Evolutionary conservation across 192 early-diverging fungal species (phyloP).

Genomic region (Mortierella antarctica): DNA sequence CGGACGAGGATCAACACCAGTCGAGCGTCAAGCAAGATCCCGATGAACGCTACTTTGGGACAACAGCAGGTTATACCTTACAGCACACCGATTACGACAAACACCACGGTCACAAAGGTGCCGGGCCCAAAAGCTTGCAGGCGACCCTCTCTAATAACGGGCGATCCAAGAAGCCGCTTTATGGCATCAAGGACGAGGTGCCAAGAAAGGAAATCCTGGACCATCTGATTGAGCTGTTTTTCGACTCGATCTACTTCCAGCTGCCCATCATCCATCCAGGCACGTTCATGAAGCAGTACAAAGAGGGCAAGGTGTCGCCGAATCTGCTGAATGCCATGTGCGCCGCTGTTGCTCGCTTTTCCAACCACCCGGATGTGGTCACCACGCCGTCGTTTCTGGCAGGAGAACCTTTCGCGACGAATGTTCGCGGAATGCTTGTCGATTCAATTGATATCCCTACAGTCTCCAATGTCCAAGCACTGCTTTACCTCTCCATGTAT

Average conservation of each 20-base stretch:
- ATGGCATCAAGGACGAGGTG: constrained; percentile 49
- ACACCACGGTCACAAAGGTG: constrained; percentile 11
- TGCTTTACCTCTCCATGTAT: constrained; percentile 59
- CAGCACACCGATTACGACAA: constrained; percentile 34
- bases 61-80: constrained; percentile 29
- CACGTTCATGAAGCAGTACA: constrained; percentile 57
- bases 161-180: constrained; percentile 29
- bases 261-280: constrained; percentile 62
- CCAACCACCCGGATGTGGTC: constrained; percentile 56
- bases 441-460: constrained; percentile 59
- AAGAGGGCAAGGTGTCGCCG: constrained; percentile 55
- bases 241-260: constrained; percentile 56
- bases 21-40: constrained; percentile 16
- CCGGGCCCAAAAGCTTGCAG: constrained; percentile 22
- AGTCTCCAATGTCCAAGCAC: constrained; percentile 61
- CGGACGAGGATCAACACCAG: constrained; percentile 1
- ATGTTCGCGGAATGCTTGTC: constrained; percentile 53
- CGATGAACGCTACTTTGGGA: constrained; percentile 46
- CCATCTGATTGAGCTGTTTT: constrained; percentile 62
- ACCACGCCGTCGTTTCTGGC: constrained; percentile 60
- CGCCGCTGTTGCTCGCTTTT: constrained; percentile 62
- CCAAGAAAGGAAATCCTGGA: constrained; percentile 59
- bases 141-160: constrained; percentile 18
- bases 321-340: constrained; percentile 60
- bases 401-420: constrained; percentile 65